These are phyloP conservation scores for Calocera cornea DNA, from an alignment of 768 basidiomycete species.

Conservation along the genomic window DNA sequence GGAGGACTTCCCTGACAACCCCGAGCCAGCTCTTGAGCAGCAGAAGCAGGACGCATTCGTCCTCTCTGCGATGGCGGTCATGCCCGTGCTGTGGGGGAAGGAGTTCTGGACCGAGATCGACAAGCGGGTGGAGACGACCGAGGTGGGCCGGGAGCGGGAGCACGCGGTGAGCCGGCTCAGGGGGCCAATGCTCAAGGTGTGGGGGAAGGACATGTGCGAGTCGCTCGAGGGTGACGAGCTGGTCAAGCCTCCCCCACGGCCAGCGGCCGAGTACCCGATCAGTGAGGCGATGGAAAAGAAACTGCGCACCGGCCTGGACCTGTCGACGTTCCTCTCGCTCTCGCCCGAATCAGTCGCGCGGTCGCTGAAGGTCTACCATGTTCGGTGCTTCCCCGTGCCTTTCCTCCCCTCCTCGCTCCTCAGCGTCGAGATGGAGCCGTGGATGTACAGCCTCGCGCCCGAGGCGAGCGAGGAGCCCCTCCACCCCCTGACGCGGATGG, in stretches of 20 bases:
- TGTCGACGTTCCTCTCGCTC: not conserved
- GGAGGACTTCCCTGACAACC: not conserved
- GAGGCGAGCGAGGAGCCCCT: not conserved
- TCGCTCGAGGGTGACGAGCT: not conserved
- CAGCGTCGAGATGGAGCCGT: not conserved
- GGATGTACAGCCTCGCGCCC: not conserved
- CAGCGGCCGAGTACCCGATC: not conserved
- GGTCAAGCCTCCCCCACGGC: not conserved
- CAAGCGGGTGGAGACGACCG: not conserved
- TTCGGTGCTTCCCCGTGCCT: not conserved
- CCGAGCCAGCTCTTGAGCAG: not conserved
- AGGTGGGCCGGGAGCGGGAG: not conserved
- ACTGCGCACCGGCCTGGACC: not conserved
- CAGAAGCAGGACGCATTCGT: not conserved
- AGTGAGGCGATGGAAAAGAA: not conserved
- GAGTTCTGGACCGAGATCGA: conserved; percentile 4
- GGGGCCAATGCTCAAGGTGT: not conserved
- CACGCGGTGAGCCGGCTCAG: not conserved
- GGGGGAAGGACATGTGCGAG: conserved; percentile 1
- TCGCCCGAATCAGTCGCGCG: not conserved
- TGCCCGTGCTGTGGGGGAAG: not conserved
- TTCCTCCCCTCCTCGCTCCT: not conserved
- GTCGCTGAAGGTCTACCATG: not conserved
- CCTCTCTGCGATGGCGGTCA: not conserved
- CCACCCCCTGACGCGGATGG: not conserved